Percentiles rank a stretch among this genome's conserved stretches.
These are phyloP conservation scores for Aspergillus bertholletiae DNA, from an alignment of 495 filamentous ascomycete genomes.

Conservation along the genomic window DNA sequence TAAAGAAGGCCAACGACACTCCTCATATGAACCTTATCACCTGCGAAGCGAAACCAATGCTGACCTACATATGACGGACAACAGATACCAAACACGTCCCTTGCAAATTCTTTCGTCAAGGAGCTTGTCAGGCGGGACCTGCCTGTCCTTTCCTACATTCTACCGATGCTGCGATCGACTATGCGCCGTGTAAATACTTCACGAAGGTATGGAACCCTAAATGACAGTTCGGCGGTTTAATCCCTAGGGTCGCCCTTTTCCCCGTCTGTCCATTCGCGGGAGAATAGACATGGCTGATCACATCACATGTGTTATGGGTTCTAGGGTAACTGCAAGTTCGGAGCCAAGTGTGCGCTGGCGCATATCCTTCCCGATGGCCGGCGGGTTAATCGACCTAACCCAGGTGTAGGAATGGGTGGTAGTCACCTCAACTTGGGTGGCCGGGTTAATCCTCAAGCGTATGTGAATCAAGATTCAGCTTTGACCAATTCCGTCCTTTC, in stretches of 20 bases:
- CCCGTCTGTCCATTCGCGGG: neutral
- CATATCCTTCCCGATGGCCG: conserved; percentile 93
- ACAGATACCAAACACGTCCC: conserved; percentile 95
- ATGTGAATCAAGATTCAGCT: conserved; percentile 66
- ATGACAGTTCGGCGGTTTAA: neutral
- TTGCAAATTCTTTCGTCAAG: conserved; percentile 98
- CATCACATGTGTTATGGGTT: conserved; percentile 12
- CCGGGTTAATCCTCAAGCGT: conserved; percentile 66
- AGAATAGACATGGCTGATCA: conserved; percentile 4
- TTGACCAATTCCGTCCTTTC: conserved; percentile 80
- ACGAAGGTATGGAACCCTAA: conserved; percentile 66
- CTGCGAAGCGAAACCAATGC: neutral
- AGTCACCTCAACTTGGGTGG: conserved; percentile 65
- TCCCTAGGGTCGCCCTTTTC: neutral
- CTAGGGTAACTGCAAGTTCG: conserved; percentile 99
- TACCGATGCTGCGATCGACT: conserved; percentile 71
- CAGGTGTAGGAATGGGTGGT: conserved; percentile 37
- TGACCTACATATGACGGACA: conserved; percentile 17
- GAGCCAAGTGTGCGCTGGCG: conserved; percentile 91
- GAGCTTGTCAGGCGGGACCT: conserved; percentile 91
- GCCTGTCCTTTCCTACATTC: conserved; percentile 97
- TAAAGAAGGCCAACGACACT: neutral
- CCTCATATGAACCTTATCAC: neutral
- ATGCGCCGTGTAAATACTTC: conserved; percentile 95
- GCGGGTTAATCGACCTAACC: conserved; percentile 68